phyloP scores from a whole-genome alignment of 306 rosid genomes.

The Gleditsia sinensis region DNA sequence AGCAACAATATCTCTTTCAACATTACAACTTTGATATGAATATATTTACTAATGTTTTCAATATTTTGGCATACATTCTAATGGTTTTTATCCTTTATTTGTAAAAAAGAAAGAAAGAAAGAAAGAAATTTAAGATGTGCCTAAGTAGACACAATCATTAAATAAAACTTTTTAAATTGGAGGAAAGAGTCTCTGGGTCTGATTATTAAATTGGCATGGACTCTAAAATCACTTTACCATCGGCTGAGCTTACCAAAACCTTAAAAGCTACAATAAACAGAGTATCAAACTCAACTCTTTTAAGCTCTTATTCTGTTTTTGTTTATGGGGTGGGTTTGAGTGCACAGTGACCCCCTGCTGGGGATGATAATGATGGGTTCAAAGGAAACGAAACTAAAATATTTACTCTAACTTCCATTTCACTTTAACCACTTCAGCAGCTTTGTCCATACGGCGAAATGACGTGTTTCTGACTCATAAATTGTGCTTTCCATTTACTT shows the following conservation, averaged over 20 bases:
- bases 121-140: no score
- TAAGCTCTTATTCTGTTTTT: background rate
- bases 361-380: background rate
- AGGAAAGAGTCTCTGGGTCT: background rate
- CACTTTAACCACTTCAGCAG: background rate
- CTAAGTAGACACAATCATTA: no score
- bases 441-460: background rate
- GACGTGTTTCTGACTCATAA: background rate
- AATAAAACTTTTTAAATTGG: background rate
- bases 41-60: conserved; percentile 2
- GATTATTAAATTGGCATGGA: background rate
- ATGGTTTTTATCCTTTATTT: background rate
- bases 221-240: background rate
- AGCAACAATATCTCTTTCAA: background rate
- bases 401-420: background rate
- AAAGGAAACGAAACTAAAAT: background rate
- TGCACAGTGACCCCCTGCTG: background rate
- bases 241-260: background rate
- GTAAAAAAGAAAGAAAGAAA: background rate
- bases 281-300: background rate
- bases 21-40: background rate
- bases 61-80: conserved; percentile 14
- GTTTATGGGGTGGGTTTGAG: background rate
- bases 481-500: background rate
- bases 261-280: background rate